Conservation (phyloP, 257 asterid species). For the Cynanchum wilfordii region DNA sequence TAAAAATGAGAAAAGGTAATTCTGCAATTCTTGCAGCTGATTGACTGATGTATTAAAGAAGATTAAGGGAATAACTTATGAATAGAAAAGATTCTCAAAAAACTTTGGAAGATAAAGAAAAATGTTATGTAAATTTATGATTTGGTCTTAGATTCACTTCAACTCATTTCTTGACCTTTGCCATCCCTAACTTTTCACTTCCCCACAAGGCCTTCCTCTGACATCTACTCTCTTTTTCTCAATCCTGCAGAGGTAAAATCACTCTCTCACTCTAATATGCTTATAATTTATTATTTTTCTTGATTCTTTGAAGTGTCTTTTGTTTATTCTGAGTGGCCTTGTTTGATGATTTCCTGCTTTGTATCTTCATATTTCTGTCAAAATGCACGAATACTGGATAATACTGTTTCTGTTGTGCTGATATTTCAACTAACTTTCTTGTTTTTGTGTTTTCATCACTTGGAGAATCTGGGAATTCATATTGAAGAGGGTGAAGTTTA, state of each 20-base stretch:
- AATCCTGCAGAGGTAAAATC: conserved; percentile 2
- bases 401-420: neutral
- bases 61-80: no score
- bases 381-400: neutral
- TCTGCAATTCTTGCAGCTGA: no score
- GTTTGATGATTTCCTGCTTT: neutral
- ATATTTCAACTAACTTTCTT: neutral
- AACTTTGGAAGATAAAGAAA: no score
- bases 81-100: no score
- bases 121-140: no score
- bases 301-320: neutral
- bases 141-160: neutral
- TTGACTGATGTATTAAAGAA: no score
- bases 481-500: neutral
- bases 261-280: neutral
- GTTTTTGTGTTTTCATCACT: neutral
- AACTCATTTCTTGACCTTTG: conserved; percentile 1
- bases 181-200: neutral
- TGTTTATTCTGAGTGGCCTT: neutral
- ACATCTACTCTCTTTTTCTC: conserved; percentile 11
- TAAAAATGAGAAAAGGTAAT: no score
- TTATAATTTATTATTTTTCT: neutral
- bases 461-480: neutral
- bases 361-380: neutral
- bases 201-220: neutral